phyloP scores from a whole-genome alignment of 2,329 filamentous ascomycete genomes.

The Pseudogymnoascus sp. region DNA sequence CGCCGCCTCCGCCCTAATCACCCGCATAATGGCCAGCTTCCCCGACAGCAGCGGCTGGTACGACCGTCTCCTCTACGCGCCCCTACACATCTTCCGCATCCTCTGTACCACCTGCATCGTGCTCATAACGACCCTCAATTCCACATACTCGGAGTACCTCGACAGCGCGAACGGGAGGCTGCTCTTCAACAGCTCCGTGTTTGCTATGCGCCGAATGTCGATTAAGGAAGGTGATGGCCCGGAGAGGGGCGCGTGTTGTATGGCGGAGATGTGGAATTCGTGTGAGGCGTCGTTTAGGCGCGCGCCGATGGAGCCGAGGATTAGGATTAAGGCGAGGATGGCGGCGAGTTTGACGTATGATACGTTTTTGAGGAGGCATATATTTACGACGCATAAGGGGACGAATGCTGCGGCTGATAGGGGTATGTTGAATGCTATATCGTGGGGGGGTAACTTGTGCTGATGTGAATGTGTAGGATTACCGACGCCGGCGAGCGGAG shows the following conservation, averaged over 20 bases:
- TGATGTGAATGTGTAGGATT: neutral
- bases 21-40: neutral
- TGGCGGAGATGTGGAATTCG: constrained; percentile 12
- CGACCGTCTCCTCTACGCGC: constrained; percentile 8
- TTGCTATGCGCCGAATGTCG: neutral
- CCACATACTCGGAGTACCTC: constrained; percentile 12
- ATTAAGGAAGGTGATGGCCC: constrained; percentile 10
- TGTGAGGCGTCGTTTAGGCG: neutral
- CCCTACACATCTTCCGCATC: constrained; percentile 5
- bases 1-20: constrained; percentile 9
- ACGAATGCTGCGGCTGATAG: neutral
- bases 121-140: constrained; percentile 11
- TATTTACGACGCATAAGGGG: neutral
- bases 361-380: neutral
- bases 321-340: neutral
- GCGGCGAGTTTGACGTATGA: constrained; percentile 8
- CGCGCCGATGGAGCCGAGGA: neutral
- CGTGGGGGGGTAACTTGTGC: neutral
- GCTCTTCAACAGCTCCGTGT: constrained; percentile 8
- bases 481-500: neutral
- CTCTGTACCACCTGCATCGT: constrained; percentile 8
- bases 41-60: constrained; percentile 1
- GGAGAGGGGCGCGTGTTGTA: constrained; percentile 9
- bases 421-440: neutral
- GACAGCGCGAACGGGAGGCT: constrained; percentile 3